Evolutionary conservation across 75 land plant species (phyloP).

Genomic region (Isoetes taiwanensis): DNA sequence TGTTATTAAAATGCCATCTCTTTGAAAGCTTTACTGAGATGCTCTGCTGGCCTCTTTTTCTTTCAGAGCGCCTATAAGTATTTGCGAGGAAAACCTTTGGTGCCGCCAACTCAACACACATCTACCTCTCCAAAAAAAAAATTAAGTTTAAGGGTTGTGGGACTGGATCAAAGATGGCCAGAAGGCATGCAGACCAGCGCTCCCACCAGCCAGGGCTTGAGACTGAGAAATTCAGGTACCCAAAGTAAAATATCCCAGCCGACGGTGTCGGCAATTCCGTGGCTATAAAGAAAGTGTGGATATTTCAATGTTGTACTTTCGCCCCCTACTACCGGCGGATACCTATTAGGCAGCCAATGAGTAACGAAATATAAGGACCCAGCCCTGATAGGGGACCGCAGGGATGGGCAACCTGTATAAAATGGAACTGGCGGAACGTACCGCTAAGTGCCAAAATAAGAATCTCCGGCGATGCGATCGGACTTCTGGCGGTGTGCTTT

Average conservation of each 20-base stretch:
- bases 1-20: no score
- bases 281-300: neutral
- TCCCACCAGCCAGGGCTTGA: constrained; percentile 20
- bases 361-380: constrained; percentile 33
- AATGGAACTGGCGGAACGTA: constrained; percentile 25
- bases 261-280: neutral
- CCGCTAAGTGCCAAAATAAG: constrained; percentile 13
- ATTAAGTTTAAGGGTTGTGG: constrained; percentile 11
- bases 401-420: constrained; percentile 18
- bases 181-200: constrained; percentile 16
- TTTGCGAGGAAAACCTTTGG: constrained; percentile 25
- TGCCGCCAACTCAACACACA: constrained; percentile 8
- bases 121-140: constrained; percentile 13
- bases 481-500: constrained; percentile 20
- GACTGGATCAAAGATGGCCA: constrained; percentile 22
- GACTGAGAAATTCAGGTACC: constrained; percentile 23
- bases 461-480: constrained; percentile 6
- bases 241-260: neutral
- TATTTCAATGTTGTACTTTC: neutral
- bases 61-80: no score
- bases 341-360: constrained; percentile 20
- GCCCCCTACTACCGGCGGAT: neutral
- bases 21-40: no score
- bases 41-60: no score
- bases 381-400: constrained; percentile 13